phyloP scores from a whole-genome alignment of 1,284 basidiomycete species.

The Cutaneotrichosporon sp. region DNA sequence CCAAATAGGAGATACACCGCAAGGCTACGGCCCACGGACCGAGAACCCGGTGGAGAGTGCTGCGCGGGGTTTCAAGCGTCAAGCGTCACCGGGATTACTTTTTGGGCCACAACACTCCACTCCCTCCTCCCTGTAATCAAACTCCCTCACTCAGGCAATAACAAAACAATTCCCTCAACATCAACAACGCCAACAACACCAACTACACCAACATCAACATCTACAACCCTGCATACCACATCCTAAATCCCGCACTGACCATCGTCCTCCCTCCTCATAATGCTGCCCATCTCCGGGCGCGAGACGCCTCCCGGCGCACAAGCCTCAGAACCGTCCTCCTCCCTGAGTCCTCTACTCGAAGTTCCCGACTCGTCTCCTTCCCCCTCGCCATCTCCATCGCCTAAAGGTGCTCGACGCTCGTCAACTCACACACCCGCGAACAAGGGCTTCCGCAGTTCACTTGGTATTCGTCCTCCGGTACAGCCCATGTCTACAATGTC shows the following conservation, averaged over 20 bases:
- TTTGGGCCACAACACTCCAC: no score
- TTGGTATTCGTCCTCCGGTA: neutral
- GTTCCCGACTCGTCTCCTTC: neutral
- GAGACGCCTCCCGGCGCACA: neutral
- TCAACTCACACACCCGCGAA: neutral
- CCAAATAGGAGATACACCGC: no score
- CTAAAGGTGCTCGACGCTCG: neutral
- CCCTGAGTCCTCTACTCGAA: neutral
- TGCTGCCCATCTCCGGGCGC: neutral
- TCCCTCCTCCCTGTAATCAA: no score
- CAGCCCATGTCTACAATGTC: neutral
- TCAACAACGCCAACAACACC: no score
- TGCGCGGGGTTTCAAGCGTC: no score
- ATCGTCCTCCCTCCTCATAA: neutral
- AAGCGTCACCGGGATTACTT: no score
- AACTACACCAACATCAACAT: no score
- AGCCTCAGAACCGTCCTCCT: neutral
- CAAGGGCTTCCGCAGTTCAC: neutral
- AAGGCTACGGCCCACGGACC: no score
- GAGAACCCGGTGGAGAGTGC: no score
- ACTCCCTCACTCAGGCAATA: no score
- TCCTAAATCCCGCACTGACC: neutral
- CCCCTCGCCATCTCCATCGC: neutral
- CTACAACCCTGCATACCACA: no score
- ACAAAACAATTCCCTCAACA: no score